Evolutionary conservation across 805 yeast genomes (phyloP).

Genomic region (Monosporozyma aerobia): DNA sequence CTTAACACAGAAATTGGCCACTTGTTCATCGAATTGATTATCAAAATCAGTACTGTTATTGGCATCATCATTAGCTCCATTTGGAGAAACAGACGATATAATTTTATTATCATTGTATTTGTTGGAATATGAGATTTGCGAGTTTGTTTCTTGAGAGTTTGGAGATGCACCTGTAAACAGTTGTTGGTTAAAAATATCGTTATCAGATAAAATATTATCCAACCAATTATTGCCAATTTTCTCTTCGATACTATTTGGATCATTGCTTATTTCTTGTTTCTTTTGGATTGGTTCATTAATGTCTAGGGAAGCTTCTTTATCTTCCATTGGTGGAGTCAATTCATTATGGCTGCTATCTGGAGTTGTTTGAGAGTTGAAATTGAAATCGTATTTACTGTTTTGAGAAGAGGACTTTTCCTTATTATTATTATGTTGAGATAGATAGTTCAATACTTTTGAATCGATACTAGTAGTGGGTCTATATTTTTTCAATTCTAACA

Average conservation of each 20-base stretch:
- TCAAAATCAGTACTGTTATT: slow-evolving; percentile 31
- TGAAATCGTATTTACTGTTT: not conserved
- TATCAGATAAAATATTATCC: slow-evolving; percentile 16
- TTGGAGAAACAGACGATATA: slow-evolving; percentile 2
- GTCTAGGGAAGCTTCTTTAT: not conserved
- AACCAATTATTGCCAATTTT: slow-evolving; percentile 7
- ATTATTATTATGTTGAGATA: slow-evolving; percentile 9
- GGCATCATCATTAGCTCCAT: not conserved
- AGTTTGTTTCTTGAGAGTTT: slow-evolving; percentile 1
- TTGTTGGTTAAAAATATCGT: slow-evolving; percentile 8
- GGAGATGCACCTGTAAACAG: not conserved
- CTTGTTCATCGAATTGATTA: slow-evolving; percentile 56
- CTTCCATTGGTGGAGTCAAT: not conserved
- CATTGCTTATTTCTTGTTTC: not conserved
- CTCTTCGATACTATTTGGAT: not conserved
- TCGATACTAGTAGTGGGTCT: slow-evolving; percentile 33
- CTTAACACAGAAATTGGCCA: slow-evolving; percentile 65
- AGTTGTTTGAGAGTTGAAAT: not conserved
- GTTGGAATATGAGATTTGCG: not conserved
- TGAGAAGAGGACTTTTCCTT: not conserved
- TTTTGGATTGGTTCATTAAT: not conserved
- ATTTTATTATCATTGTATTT: slow-evolving; percentile 1
- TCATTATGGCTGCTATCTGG: not conserved
- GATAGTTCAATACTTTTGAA: slow-evolving; percentile 20
- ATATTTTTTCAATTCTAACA: slow-evolving; percentile 58